phyloP scores from a whole-genome alignment of 345 rosid species.

The Linum tenue region DNA sequence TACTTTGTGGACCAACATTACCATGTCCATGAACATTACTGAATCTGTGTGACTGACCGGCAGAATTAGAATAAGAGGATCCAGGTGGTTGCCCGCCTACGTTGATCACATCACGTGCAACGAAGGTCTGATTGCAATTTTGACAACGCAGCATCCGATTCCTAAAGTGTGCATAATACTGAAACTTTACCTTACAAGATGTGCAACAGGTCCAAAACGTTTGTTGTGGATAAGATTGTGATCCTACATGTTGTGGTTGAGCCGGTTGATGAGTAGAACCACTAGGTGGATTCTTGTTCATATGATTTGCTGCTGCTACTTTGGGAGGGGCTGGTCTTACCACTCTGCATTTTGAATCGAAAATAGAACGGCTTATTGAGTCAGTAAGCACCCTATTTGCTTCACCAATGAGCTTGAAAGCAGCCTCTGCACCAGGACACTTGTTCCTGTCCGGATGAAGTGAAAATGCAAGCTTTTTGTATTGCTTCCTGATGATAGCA shows the following conservation, averaged over 20 bases:
- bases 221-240: constrained; percentile 14
- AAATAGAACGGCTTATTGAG: constrained; percentile 34
- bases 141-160: constrained; percentile 44
- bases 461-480: constrained; percentile 63
- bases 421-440: constrained; percentile 80
- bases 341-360: constrained; percentile 43
- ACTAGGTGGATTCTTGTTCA: constrained; percentile 21
- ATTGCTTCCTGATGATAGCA: constrained; percentile 63
- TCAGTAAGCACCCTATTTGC: constrained; percentile 58
- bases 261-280: constrained; percentile 4
- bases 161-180: constrained; percentile 25
- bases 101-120: constrained; percentile 36
- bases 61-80: constrained; percentile 17
- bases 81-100: constrained; percentile 20
- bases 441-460: constrained; percentile 95
- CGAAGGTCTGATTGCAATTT: constrained; percentile 38
- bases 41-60: constrained; percentile 16
- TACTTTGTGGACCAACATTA: constrained; percentile 23
- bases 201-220: constrained; percentile 66
- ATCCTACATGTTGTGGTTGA: constrained; percentile 16
- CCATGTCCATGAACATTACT: constrained; percentile 25
- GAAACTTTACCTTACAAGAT: constrained; percentile 39
- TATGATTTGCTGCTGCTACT: constrained; percentile 18
- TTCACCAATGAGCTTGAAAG: constrained; percentile 82
- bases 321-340: constrained; percentile 20